Evolutionary conservation across 768 basidiomycete species (phyloP).

Genomic region (Mycena filopes): DNA sequence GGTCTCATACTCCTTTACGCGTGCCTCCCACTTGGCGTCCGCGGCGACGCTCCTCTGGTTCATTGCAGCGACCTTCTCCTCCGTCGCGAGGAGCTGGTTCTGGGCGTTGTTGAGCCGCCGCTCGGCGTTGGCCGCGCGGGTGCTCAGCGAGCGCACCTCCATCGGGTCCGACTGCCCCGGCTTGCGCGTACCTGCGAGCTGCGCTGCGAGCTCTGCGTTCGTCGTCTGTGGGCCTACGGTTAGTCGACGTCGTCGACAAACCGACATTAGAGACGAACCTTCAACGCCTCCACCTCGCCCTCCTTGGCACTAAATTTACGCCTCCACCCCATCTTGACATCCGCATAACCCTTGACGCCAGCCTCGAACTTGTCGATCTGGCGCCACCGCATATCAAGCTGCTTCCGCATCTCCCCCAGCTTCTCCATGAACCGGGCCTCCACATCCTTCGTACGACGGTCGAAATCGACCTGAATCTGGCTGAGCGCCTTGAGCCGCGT

Average conservation of each 20-base stretch:
- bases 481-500: slow-evolving; percentile 85
- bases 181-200: slow-evolving; percentile 71
- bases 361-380: slow-evolving; percentile 94
- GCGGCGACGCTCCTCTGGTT: slow-evolving; percentile 77
- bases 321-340: slow-evolving; percentile 86
- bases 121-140: slow-evolving; percentile 86
- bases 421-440: slow-evolving; percentile 80
- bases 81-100: slow-evolving; percentile 84
- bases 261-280: slow-evolving; percentile 59
- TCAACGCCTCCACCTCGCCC: slow-evolving; percentile 89
- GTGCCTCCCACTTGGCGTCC: slow-evolving; percentile 92
- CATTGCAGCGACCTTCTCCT: slow-evolving; percentile 83
- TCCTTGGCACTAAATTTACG: slow-evolving; percentile 84
- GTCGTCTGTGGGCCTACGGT: too few relatives aligned
- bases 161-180: slow-evolving; percentile 69
- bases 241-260: neutral
- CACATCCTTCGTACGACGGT: slow-evolving; percentile 83
- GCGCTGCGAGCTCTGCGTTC: slow-evolving; percentile 77
- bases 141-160: slow-evolving; percentile 75
- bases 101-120: slow-evolving; percentile 86
- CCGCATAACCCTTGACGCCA: slow-evolving; percentile 82
- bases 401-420: slow-evolving; percentile 82
- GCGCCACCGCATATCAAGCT: slow-evolving; percentile 88
- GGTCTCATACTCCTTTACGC: slow-evolving; percentile 93
- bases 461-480: slow-evolving; percentile 88